Conservation (phyloP, 2,329 filamentous ascomycete species). For the Sarocladiaceae sp. region DNA sequence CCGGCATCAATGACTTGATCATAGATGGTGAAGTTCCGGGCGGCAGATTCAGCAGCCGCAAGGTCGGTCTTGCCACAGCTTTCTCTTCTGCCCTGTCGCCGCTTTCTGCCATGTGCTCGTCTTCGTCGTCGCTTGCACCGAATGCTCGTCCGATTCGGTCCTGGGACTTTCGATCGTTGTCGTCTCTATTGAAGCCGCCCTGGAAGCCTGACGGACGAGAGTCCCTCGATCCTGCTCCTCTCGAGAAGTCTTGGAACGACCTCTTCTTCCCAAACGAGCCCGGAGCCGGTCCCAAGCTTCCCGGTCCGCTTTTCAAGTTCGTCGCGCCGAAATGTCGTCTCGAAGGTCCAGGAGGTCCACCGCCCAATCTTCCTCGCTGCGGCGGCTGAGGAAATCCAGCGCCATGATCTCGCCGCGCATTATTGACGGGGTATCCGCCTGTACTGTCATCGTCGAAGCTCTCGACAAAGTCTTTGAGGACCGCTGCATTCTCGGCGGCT, state of each 20-base stretch:
- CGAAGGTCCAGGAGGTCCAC: conserved; percentile 18
- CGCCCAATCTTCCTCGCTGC: conserved; percentile 12
- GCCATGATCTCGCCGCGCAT: conserved; percentile 14
- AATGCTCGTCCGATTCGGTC: conserved; percentile 52
- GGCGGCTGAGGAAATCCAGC: conserved; percentile 22
- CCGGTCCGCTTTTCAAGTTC: conserved; percentile 55
- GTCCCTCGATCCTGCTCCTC: conserved; percentile 15
- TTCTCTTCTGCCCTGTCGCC: conserved; percentile 48
- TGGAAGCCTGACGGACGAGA: conserved; percentile 15
- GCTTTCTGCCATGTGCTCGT: conserved; percentile 45
- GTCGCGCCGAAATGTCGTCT: conserved; percentile 64
- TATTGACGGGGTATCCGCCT: conserved; percentile 5
- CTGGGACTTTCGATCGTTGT: background rate
- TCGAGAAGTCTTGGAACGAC: conserved; percentile 41
- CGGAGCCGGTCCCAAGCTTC: conserved; percentile 54
- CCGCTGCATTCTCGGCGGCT: conserved; percentile 80
- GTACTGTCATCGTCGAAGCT: conserved; percentile 52
- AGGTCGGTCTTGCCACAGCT: conserved; percentile 57
- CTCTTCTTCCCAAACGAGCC: conserved; percentile 50
- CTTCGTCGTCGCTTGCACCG: conserved; percentile 61
- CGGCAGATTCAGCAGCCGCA: conserved; percentile 57
- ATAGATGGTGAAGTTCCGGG: conserved; percentile 55
- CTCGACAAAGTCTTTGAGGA: conserved; percentile 84
- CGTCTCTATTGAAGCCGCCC: conserved; percentile 1
- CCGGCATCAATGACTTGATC: conserved; percentile 55